These are phyloP conservation scores for Kitagawia praeruptora DNA, from an alignment of 129 eudicot genomes.

Conservation along the genomic window DNA sequence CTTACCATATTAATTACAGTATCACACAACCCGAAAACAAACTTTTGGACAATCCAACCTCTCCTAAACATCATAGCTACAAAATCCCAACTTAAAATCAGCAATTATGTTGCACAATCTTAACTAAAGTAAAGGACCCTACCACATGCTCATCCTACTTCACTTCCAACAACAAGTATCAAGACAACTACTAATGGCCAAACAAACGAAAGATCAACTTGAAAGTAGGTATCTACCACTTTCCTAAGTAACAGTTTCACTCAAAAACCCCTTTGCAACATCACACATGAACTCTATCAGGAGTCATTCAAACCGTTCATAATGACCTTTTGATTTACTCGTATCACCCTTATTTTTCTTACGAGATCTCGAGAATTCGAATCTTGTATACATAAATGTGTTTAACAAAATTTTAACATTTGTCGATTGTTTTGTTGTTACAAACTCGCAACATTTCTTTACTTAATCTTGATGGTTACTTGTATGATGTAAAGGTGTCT, in stretches of 20 bases:
- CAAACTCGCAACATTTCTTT: too few species aligned
- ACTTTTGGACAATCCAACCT: not conserved
- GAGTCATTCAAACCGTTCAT: too few species aligned
- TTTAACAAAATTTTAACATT: too few species aligned
- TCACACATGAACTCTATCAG: too few species aligned
- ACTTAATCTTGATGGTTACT: too few species aligned
- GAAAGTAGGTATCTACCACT: not conserved
- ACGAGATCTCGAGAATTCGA: too few species aligned
- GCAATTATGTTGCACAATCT: not conserved
- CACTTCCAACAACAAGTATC: not conserved
- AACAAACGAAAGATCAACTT: not conserved
- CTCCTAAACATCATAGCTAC: not conserved
- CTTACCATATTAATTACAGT: not conserved
- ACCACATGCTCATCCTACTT: constrained; percentile 2
- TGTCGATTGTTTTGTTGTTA: too few species aligned
- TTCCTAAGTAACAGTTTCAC: not conserved
- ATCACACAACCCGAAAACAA: not conserved
- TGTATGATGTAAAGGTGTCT: not conserved
- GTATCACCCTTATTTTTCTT: too few species aligned
- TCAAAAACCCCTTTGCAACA: not conserved
- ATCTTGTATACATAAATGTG: too few species aligned
- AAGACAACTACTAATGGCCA: constrained; percentile 1
- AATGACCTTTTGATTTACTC: too few species aligned
- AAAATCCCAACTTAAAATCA: constrained; percentile 3
- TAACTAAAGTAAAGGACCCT: not conserved